phyloP scores from a whole-genome alignment of 1,284 basidiomycete species.

The Boletellus deceptivus region DNA sequence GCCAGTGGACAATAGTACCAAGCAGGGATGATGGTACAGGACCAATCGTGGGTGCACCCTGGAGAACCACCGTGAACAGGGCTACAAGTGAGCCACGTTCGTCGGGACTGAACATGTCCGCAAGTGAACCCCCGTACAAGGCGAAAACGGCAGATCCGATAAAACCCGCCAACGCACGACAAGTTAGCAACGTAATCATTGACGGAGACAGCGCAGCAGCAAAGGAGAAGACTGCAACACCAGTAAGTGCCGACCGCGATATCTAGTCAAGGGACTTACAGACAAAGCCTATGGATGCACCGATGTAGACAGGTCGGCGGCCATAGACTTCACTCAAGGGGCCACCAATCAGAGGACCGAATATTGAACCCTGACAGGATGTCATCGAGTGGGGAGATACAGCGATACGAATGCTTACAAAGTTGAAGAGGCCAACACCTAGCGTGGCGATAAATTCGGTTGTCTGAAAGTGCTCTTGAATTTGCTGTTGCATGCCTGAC shows the following conservation, averaged over 20 bases:
- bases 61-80: conserved; percentile 27
- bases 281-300: conserved; percentile 23
- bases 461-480: conserved; percentile 23
- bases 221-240: conserved; percentile 21
- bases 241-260: not conserved
- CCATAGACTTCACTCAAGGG: conserved; percentile 29
- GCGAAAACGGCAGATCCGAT: conserved; percentile 28
- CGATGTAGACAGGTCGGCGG: conserved; percentile 23
- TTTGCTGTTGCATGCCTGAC: conserved; percentile 30
- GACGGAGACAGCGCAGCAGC: conserved; percentile 20
- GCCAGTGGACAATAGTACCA: conserved; percentile 20
- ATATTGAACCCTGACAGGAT: conserved; percentile 19
- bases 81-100: conserved; percentile 29
- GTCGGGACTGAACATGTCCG: conserved; percentile 27
- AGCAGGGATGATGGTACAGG: conserved; percentile 27
- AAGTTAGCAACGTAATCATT: conserved; percentile 15
- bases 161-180: conserved; percentile 23
- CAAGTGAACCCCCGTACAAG: conserved; percentile 29
- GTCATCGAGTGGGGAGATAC: not conserved
- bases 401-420: conserved; percentile 11
- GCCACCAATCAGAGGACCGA: conserved; percentile 27
- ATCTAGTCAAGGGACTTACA: conserved; percentile 4
- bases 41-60: conserved; percentile 29
- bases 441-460: conserved; percentile 26
- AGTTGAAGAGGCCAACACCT: conserved; percentile 29